A percentile compares a stretch with the other conserved stretches of the same genome.
Conservation (phyloP, 2,329 filamentous ascomycete species). For the Penicillium janthinellum region DNA sequence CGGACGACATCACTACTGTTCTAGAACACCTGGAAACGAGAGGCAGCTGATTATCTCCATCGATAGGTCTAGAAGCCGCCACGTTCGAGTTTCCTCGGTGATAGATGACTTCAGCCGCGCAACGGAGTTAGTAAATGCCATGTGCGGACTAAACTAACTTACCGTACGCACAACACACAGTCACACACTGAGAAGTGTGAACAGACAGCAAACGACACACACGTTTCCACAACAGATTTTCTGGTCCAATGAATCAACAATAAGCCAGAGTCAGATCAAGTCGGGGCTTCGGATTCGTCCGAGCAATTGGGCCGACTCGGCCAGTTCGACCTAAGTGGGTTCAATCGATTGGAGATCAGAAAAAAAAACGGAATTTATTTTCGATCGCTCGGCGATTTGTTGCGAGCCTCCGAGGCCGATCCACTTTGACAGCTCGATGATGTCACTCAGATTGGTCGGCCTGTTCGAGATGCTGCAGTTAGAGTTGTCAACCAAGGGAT, state of each 20-base stretch:
- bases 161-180: no score
- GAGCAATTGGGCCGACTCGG: background rate
- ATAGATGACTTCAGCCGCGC: background rate
- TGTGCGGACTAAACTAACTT: background rate
- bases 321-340: background rate
- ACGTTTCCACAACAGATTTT: background rate
- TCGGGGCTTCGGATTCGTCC: background rate
- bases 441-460: background rate
- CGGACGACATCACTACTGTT: background rate
- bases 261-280: background rate
- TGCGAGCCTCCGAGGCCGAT: background rate
- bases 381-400: background rate
- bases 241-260: background rate
- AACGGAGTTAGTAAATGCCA: background rate
- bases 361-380: background rate
- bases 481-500: background rate
- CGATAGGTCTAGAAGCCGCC: slow-evolving; percentile 1
- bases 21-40: background rate
- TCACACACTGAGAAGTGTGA: no score
- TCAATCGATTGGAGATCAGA: background rate
- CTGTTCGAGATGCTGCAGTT: background rate
- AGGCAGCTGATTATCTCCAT: background rate
- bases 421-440: slow-evolving; percentile 4
- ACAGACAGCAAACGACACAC: background rate
- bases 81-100: background rate